Base-by-base conservation (phyloP, 192 early-diverging fungal genomes). In the Geosiphon pyriformis region DNA sequence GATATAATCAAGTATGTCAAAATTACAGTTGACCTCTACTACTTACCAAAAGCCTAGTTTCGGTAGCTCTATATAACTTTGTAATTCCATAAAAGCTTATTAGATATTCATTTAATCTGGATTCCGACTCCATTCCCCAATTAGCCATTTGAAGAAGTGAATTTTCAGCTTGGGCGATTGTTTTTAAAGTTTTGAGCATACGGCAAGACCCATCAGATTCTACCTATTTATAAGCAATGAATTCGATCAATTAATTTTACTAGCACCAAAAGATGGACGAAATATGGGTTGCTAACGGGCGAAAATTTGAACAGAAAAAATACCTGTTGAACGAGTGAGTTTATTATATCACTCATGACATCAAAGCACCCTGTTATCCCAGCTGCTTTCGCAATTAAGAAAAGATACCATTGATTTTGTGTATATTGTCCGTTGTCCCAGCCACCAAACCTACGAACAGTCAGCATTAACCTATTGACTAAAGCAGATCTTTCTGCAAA, bases 331-430 rank as follows among this genome's bases (percentile, higher is more conserved):
- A 1, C 2, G 12, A 55, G 23, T 12, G 53, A 55, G 20, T 55
- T 55, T 23, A 55, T 55, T 12, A 55, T 29, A 2, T 27, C 27
- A 20, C 27, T 55, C 53, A 55, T 55, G 25, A 55, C 23, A 11
- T 55, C 53, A 29, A 26, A 29, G 25, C 27, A 55, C 2, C 53
- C 53, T 10, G 22, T 55, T 55, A 2, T 55, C 2, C 18, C 53
- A 4, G 53, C 53, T 29, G 12, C 53, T 55, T 29, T 55, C 10
- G 22, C 53, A 55, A 55, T 55, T 12, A 29, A 26, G 27, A 20
- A 55, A 1, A 55, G 53, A 55, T 55, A 55, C 53, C 53, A 55
- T 23, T 55, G 12, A 55, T 55, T 55, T 23, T 29, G 53, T 2
- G 20, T 20, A 55, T 55, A 55, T 1, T 55, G 20, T 29, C 1